phyloP scores from a whole-genome alignment of 2,329 filamentous ascomycete genomes.

The Dichotomopilus funicola region DNA sequence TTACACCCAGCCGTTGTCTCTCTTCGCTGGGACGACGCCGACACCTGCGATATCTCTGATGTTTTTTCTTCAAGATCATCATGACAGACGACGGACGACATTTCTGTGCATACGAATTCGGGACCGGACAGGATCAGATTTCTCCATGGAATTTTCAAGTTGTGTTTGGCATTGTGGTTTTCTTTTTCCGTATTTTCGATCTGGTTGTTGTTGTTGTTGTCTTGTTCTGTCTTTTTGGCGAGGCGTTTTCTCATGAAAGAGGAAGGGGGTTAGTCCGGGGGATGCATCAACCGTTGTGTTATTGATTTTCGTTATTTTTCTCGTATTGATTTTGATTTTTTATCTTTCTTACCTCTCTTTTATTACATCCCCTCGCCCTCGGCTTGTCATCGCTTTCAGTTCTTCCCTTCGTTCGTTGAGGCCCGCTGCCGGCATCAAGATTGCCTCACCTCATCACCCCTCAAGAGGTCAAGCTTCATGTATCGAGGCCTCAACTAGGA shows the following conservation, averaged over 20 bases:
- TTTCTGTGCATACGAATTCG: constrained; percentile 11
- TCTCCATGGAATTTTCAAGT: too few species aligned
- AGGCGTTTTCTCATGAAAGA: constrained; percentile 5
- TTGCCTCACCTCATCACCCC: not conserved
- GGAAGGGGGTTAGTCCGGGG: not conserved
- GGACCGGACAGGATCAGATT: not conserved
- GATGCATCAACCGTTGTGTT: not conserved
- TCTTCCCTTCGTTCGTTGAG: not conserved
- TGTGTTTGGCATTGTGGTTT: constrained; percentile 1
- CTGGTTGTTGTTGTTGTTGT: not conserved
- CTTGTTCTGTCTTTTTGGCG: not conserved
- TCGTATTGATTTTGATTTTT: not conserved
- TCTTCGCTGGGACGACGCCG: not conserved
- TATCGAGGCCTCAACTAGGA: constrained; percentile 1
- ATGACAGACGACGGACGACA: constrained; percentile 8
- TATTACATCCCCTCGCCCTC: not conserved
- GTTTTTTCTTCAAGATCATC: constrained; percentile 2
- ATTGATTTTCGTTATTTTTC: too few species aligned
- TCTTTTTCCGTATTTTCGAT: not conserved
- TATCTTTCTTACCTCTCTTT: constrained; percentile 1
- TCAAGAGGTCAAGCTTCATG: constrained; percentile 3
- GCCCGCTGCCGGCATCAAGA: constrained; percentile 13
- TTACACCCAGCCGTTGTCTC: too few species aligned
- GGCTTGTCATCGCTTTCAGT: too few species aligned
- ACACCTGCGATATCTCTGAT: not conserved